Evolutionary conservation across 2,329 filamentous ascomycete species (phyloP), one percentile per base, ranked within the genome.

Genomic region (Verticillium nonalfalfae): DNA sequence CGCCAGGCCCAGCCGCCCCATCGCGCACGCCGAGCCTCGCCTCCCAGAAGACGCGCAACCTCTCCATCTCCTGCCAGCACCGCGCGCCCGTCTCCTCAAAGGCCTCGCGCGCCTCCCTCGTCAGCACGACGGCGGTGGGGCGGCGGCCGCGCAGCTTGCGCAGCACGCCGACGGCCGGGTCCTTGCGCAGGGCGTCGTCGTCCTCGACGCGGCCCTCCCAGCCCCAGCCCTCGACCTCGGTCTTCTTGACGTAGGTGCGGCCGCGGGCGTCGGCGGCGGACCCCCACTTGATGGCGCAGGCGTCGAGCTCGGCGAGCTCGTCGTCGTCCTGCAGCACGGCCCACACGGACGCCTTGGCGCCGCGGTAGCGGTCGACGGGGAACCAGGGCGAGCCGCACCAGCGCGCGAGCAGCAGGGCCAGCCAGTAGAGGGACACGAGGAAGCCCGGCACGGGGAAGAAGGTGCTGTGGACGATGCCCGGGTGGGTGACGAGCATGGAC

Each of bases 331-430:
- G 83, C 13, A 98, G 83, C 0, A 89, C 85, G 7, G 96, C 76
- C 89, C 91, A 97, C 31, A 90, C 88, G 5, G 91, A 84, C 0
- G 92, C 86, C 57, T 83, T 83, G 7, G 93, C 91, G 52, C 90
- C 93, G 21, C 84, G 82, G 76, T 97, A 96, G 0, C 88, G 81
- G n/a, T 82, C 83, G 57, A 91, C 81, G 0, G 85, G 81, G 73
- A 98, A 94, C 95, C 95, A 99, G 11, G 90, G 90, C 2, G 91
- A 96, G 57, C 95, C 95, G 33, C 93, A 72, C 78, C 84, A 87
- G 65, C 94, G 90, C 14, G 86, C 86, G 15, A 96, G 54, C 72
- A 87, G 88, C 72, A 96, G 88, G 3, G 84, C 78, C 21, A 84
- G 70, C 58, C 85, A 75, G 84, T 95, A 95, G 65, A 86, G 84